Conservation (phyloP, 2,329 filamentous ascomycete species). For the Phialophora expanda region DNA sequence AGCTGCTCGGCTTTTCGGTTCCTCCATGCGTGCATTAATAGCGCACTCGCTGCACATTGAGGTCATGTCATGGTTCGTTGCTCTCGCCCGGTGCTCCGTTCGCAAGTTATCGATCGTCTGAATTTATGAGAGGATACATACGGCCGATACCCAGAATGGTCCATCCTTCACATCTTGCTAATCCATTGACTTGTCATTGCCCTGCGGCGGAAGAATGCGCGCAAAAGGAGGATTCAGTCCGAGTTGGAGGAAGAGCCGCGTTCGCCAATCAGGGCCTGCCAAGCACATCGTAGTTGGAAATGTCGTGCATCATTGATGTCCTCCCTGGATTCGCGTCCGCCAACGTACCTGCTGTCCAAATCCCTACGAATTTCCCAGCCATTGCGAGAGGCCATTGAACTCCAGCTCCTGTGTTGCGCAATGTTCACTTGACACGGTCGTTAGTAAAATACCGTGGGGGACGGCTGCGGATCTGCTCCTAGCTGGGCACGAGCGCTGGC, state of each 20-base stretch:
- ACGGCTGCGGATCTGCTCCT: neutral
- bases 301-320: conserved; percentile 25
- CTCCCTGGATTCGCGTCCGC: neutral
- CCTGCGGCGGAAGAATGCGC: neutral
- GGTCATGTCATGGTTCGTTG: neutral
- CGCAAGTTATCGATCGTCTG: neutral
- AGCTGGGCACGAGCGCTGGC: neutral
- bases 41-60: conserved; percentile 9
- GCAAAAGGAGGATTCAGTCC: neutral
- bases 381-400: neutral
- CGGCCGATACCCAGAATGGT: too few species aligned
- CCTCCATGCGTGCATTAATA: conserved; percentile 22
- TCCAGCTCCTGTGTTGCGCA: neutral
- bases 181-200: conserved; percentile 1
- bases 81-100: conserved; percentile 4
- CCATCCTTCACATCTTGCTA: neutral
- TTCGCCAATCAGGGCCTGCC: conserved; percentile 26
- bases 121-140: neutral
- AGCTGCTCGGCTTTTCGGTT: conserved; percentile 13
- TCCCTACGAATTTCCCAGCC: neutral
- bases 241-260: neutral
- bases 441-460: neutral
- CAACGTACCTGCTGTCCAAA: neutral
- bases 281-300: conserved; percentile 17
- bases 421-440: neutral